A percentile compares a stretch with the other conserved stretches of the same genome.
Conservation (phyloP, 768 basidiomycete genomes). For the Melanogaster broomeanus region DNA sequence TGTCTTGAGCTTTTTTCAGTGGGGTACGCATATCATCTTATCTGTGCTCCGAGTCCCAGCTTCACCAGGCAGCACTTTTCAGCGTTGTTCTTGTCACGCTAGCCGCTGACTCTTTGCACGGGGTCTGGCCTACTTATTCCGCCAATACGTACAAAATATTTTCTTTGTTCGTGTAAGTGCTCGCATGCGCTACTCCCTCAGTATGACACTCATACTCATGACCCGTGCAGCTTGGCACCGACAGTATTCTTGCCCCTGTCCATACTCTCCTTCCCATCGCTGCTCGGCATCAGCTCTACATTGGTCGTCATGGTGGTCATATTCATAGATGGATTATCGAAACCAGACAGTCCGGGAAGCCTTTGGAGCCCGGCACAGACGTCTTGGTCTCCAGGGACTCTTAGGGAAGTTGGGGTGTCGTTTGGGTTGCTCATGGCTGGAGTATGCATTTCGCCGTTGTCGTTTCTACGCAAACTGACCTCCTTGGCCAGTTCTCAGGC, state of each 20-base stretch:
- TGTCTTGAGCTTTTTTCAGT: slow-evolving; percentile 87
- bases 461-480: not conserved
- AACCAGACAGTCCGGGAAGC: slow-evolving; percentile 74
- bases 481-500: slow-evolving; percentile 67
- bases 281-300: slow-evolving; percentile 82
- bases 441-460: slow-evolving; percentile 41
- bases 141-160: slow-evolving; percentile 73
- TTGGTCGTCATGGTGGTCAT: slow-evolving; percentile 75
- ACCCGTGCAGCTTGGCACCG: slow-evolving; percentile 66
- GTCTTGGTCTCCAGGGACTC: slow-evolving; percentile 50
- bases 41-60: not conserved
- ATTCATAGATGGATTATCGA: slow-evolving; percentile 79
- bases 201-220: slow-evolving; percentile 1
- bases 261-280: slow-evolving; percentile 84
- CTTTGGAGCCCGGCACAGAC: slow-evolving; percentile 78
- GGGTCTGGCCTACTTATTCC: slow-evolving; percentile 67
- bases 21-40: slow-evolving; percentile 44
- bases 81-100: slow-evolving; percentile 89
- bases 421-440: slow-evolving; percentile 94
- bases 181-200: not conserved
- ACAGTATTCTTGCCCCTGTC: slow-evolving; percentile 85
- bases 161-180: slow-evolving; percentile 66
- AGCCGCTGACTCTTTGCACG: slow-evolving; percentile 83
- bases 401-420: slow-evolving; percentile 67
- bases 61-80: not conserved